A percentile compares a stretch with the other conserved stretches of the same genome.
Evolutionary conservation across 208 protist genomes (phyloP).

Genomic region (Leishmania braziliensis): DNA sequence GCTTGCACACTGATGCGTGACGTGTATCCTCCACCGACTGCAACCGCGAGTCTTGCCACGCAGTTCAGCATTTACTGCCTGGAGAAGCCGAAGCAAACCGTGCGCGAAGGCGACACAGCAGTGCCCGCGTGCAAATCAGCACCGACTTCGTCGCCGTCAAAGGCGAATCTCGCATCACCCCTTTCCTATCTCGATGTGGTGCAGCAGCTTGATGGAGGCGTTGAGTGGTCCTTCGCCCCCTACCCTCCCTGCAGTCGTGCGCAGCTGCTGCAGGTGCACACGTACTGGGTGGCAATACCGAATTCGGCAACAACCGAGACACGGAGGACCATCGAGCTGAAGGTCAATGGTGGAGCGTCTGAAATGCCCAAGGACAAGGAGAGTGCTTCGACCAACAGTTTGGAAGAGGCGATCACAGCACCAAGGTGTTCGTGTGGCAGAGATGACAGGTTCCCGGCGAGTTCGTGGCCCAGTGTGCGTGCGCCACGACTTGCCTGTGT

Average conservation of each 20-base stretch:
- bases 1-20: not conserved
- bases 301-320: not conserved
- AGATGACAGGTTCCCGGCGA: not conserved
- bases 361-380: not conserved
- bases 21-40: not conserved
- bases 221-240: conserved; percentile 40
- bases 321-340: too few species aligned
- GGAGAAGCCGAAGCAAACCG: conserved; percentile 1
- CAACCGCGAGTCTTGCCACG: not conserved
- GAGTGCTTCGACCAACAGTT: not conserved
- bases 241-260: conserved; percentile 59
- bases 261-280: conserved; percentile 54
- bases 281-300: conserved; percentile 42
- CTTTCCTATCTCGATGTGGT: conserved; percentile 24
- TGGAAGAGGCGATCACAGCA: not conserved
- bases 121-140: not conserved
- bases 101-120: not conserved
- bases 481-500: conserved; percentile 33
- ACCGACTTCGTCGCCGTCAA: not conserved
- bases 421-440: not conserved
- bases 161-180: not conserved
- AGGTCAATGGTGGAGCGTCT: not conserved
- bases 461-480: not conserved
- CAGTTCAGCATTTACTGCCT: conserved; percentile 11
- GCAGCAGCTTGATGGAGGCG: conserved; percentile 9